These are phyloP conservation scores for Ustilago shanxiensis DNA, from an alignment of 1,284 basidiomycete species.

Conservation along the genomic window DNA sequence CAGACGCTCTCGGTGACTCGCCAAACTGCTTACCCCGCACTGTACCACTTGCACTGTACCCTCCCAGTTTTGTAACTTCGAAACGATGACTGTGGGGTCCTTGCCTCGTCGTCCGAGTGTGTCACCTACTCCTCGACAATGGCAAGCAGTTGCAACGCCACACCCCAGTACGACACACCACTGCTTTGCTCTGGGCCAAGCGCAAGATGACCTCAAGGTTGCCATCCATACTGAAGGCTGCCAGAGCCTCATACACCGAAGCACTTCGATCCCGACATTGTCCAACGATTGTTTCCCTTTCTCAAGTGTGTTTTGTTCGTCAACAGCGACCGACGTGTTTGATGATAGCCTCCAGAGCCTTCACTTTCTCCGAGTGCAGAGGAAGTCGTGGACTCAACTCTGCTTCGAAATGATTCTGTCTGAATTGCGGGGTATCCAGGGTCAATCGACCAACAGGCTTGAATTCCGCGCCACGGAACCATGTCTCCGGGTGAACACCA, in stretches of 20 bases:
- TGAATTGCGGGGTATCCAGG: neutral
- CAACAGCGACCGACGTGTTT: no score
- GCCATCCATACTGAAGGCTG: no score
- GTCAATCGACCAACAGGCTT: neutral
- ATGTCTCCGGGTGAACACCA: neutral
- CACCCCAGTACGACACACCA: neutral
- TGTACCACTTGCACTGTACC: neutral
- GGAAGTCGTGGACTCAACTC: no score
- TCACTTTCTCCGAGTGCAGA: neutral
- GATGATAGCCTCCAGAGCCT: no score
- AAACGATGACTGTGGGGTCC: neutral
- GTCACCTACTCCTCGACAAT: neutral
- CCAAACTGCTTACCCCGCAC: slow-evolving; percentile 22
- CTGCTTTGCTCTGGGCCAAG: neutral
- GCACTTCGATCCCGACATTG: no score
- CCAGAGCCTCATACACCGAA: neutral
- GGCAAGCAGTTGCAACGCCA: neutral
- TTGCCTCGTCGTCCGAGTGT: slow-evolving; percentile 10
- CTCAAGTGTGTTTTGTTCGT: no score
- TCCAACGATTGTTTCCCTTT: no score
- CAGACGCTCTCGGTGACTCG: slow-evolving; percentile 5
- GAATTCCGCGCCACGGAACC: no score
- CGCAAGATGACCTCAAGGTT: neutral
- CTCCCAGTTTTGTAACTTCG: neutral
- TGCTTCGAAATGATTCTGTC: neutral